phyloP scores from a whole-genome alignment of 108 stramenopile genomes.

The Craspedostauros australis region DNA sequence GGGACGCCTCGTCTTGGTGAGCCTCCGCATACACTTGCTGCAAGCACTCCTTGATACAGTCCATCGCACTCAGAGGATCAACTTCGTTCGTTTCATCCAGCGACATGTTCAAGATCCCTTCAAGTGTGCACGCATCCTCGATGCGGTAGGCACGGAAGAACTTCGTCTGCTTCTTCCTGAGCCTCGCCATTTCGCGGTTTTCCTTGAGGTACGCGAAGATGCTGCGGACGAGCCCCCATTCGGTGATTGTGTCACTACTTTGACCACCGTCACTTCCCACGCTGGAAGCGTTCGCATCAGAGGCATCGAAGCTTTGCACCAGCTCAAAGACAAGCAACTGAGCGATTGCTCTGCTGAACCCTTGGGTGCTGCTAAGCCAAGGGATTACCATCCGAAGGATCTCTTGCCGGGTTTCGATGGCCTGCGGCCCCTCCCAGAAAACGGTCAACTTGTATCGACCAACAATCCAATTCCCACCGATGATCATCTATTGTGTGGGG shows the following conservation, averaged over 20 bases:
- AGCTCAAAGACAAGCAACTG: constrained; percentile 65
- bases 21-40: constrained; percentile 63
- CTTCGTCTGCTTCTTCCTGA: constrained; percentile 59
- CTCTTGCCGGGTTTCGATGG: constrained; percentile 23
- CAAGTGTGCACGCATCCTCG: constrained; percentile 55
- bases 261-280: constrained; percentile 3
- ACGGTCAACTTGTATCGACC: constrained; percentile 57
- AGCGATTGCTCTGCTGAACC: constrained; percentile 77
- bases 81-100: constrained; percentile 83
- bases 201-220: constrained; percentile 65
- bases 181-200: constrained; percentile 72
- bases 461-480: constrained; percentile 70
- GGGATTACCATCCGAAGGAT: constrained; percentile 65
- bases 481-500: constrained; percentile 70
- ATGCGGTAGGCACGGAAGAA: constrained; percentile 72
- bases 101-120: constrained; percentile 58
- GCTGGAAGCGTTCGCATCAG: not conserved
- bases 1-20: constrained; percentile 56
- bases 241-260: not conserved
- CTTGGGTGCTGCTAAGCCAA: constrained; percentile 84
- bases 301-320: constrained; percentile 33
- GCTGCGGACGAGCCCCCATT: constrained; percentile 36
- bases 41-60: constrained; percentile 63
- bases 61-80: constrained; percentile 58
- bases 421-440: constrained; percentile 22